Conservation (phyloP, 2,329 filamentous ascomycete species). For the Lachnellula arida region DNA sequence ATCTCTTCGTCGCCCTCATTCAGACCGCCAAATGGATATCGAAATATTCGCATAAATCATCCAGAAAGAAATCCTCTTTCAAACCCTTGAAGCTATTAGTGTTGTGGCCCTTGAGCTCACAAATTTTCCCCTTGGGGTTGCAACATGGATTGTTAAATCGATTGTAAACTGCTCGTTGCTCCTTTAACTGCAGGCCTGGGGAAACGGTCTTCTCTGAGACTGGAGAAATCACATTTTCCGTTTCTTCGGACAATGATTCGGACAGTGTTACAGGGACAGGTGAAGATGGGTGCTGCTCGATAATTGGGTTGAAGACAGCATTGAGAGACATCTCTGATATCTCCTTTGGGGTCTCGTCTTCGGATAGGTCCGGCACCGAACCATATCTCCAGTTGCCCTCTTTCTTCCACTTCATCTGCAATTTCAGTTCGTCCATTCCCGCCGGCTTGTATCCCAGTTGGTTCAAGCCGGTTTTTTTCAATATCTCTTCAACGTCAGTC, state of each 20-base stretch:
- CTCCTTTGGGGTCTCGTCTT: neutral
- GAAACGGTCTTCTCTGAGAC: slow-evolving; percentile 51
- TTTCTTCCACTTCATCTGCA: slow-evolving; percentile 52
- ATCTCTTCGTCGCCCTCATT: neutral
- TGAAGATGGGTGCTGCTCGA: neutral
- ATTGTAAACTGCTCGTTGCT: too few relatives aligned
- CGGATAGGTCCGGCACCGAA: neutral
- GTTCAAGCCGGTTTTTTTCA: slow-evolving; percentile 48
- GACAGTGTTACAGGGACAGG: slow-evolving; percentile 41
- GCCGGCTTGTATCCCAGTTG: slow-evolving; percentile 45
- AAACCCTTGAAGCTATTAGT: too few relatives aligned
- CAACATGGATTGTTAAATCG: too few relatives aligned
- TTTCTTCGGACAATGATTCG: slow-evolving; percentile 68
- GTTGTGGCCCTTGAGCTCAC: too few relatives aligned
- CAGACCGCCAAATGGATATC: neutral
- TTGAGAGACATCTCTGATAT: neutral
- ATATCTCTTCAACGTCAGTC: slow-evolving; percentile 50
- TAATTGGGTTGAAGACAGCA: neutral
- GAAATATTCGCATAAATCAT: neutral
- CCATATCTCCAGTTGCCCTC: slow-evolving; percentile 16
- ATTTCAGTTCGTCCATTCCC: slow-evolving; percentile 51
- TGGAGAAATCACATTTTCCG: slow-evolving; percentile 58
- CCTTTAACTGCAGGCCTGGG: too few relatives aligned
- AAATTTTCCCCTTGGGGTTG: too few relatives aligned
- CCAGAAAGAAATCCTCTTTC: neutral